Base-by-base conservation (phyloP, 495 filamentous ascomycete species). In the Trichoderma gamsii region DNA sequence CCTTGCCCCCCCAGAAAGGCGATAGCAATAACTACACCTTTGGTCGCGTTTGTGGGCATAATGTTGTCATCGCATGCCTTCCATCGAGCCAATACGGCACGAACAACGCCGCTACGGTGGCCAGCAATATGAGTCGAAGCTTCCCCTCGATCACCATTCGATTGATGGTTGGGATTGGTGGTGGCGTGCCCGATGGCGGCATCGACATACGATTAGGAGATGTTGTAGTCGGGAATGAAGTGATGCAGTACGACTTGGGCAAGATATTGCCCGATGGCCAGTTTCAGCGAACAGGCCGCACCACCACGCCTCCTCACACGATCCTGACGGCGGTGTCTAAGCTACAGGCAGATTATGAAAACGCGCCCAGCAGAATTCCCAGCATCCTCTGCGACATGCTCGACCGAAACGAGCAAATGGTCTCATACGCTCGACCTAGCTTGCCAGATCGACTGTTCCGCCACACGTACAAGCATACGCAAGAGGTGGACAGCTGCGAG, bases 91-190 rank as follows among this genome's bases (percentile, higher is more conserved):
- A 71, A 9, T 65, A 65, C n/a, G 72, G 73, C 27, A 72, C 63
- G 15, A 63, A 70, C 23, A 70, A 76, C 44, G 79, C 79, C 4
- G 72, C 72, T 23, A 73, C 61, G 12, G 74, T 76, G 27, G 72
- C 72, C 23, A 71, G 56, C 16, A 67, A 79, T 12, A 74, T 82
- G 71, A 64, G 49, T 0, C 68, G 69, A 21, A 79, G 69, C 13
- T 82, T 82, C 64, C 69, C 70, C 27, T 63, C 61, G 3, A 72
- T 83, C 38, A 76, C 72, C 46, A 74, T 78, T 67, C 71, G 72
- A 27, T 69, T 83, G 13, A 77, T 81, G 72, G 80, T 83, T 25
- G 81, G 79, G 35, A 79, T 81, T 69, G 79, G 70, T 32, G 78
- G 78, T 65, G 79, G 79, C 41, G 74, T 76, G 29, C 79, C 79